These are phyloP conservation scores for Chytridium lagenaria DNA, from an alignment of 371 early-diverging fungal species.

Conservation along the genomic window DNA sequence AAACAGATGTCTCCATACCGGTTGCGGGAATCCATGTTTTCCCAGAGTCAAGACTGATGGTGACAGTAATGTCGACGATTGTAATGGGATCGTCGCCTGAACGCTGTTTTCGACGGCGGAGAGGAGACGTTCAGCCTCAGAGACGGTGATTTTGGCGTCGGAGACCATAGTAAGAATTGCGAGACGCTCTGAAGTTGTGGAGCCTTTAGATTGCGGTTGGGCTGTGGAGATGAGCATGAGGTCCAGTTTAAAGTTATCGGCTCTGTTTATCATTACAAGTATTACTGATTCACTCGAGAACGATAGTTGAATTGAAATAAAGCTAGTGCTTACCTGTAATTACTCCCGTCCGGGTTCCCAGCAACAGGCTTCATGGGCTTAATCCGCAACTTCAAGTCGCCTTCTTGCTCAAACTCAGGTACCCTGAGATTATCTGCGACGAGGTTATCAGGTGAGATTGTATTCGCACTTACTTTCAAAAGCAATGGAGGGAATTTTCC, in stretches of 20 bases:
- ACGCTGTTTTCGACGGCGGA: constrained; percentile 5
- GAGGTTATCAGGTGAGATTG: neutral
- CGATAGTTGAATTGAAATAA: neutral
- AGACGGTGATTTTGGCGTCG: neutral
- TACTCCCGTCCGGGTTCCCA: constrained; percentile 9
- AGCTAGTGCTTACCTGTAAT: neutral
- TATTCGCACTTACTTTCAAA: constrained; percentile 1
- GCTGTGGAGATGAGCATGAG: constrained; percentile 12
- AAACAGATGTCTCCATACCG: neutral
- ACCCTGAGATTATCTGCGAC: neutral
- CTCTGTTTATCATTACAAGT: neutral
- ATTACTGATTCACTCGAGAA: neutral
- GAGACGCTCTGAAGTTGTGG: neutral
- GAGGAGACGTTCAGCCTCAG: constrained; percentile 4
- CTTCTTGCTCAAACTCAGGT: constrained; percentile 11
- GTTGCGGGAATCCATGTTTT: neutral
- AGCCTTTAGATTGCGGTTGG: neutral
- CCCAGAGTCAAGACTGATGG: neutral
- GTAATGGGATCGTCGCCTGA: constrained; percentile 14
- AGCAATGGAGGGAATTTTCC: neutral
- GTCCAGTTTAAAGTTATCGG: constrained; percentile 3
- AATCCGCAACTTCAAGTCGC: neutral
- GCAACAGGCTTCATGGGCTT: neutral
- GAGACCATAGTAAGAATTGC: neutral
- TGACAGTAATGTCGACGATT: neutral